Conservation (phyloP, 257 asterid genomes). For the Nicotiana otophora region DNA sequence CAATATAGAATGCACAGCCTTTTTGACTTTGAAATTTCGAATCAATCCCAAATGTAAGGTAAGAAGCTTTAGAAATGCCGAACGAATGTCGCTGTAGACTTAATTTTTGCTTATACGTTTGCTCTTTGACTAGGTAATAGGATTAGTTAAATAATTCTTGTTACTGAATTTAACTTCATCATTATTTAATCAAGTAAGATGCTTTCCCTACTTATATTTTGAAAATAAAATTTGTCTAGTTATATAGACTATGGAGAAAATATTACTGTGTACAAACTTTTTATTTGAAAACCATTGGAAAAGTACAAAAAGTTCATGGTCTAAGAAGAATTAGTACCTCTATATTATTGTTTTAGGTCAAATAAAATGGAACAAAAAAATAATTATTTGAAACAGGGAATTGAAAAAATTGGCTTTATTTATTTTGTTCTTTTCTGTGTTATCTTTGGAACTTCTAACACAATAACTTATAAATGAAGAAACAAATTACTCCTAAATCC, state of each 20-base stretch:
- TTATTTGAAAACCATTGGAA: background rate
- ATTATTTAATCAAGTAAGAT: background rate
- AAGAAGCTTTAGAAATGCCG: no score
- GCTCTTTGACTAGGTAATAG: background rate
- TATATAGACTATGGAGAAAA: background rate
- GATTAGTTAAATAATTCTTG: background rate
- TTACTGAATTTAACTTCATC: background rate
- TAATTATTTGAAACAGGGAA: no score
- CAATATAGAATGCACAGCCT: no score
- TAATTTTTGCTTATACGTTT: background rate
- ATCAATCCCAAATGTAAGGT: no score
- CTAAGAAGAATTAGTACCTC: background rate
- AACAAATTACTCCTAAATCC: background rate
- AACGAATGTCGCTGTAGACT: no score
- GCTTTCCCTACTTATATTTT: background rate
- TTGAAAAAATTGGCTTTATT: no score
- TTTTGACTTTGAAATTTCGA: no score
- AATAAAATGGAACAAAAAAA: no score
- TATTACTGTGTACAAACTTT: background rate
- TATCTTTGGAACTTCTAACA: background rate
- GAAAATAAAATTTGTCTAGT: background rate
- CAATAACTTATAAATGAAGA: background rate
- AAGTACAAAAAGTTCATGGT: background rate
- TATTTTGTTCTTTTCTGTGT: background rate
- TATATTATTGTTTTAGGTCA: background rate